These are phyloP conservation scores for Claviceps paspali DNA, from an alignment of 2,329 filamentous ascomycete species.

Conservation along the genomic window DNA sequence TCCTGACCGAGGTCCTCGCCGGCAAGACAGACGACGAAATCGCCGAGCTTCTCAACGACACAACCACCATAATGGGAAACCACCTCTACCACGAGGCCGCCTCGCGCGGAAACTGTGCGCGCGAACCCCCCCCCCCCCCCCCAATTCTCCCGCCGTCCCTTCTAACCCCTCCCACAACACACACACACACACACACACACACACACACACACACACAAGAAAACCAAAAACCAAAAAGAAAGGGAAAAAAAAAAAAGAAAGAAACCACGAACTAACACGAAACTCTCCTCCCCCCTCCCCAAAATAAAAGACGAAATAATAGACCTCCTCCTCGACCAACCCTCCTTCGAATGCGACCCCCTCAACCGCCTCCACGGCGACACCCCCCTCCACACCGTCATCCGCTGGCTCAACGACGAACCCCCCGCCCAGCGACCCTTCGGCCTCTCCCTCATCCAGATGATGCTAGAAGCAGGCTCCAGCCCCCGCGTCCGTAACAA, in stretches of 20 bases:
- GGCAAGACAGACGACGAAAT: slow-evolving; percentile 48
- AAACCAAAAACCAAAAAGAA: too few species aligned
- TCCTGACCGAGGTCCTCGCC: slow-evolving; percentile 61
- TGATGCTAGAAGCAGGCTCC: slow-evolving; percentile 68
- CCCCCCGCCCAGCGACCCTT: slow-evolving; percentile 46
- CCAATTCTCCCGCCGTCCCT: too few species aligned
- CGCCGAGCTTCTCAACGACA: slow-evolving; percentile 68
- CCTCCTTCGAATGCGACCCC: slow-evolving; percentile 74
- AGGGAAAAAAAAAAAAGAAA: neutral
- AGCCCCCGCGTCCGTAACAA: slow-evolving; percentile 48
- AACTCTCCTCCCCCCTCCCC: neutral
- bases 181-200: too few species aligned
- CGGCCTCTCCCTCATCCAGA: slow-evolving; percentile 53
- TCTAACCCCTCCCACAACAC: too few species aligned
- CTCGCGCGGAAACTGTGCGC: slow-evolving; percentile 67
- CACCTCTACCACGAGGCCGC: slow-evolving; percentile 84
- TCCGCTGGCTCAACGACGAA: slow-evolving; percentile 61
- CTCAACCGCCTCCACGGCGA: slow-evolving; percentile 55
- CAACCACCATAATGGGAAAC: slow-evolving; percentile 74
- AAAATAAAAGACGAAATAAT: slow-evolving; percentile 58
- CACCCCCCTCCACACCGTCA: slow-evolving; percentile 64
- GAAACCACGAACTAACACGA: neutral
- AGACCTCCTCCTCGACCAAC: slow-evolving; percentile 69
- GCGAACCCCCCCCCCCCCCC: neutral
- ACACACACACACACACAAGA: neutral